phyloP scores from a whole-genome alignment of 352 stramenopile species.

The Nothophytophthora sp. region DNA sequence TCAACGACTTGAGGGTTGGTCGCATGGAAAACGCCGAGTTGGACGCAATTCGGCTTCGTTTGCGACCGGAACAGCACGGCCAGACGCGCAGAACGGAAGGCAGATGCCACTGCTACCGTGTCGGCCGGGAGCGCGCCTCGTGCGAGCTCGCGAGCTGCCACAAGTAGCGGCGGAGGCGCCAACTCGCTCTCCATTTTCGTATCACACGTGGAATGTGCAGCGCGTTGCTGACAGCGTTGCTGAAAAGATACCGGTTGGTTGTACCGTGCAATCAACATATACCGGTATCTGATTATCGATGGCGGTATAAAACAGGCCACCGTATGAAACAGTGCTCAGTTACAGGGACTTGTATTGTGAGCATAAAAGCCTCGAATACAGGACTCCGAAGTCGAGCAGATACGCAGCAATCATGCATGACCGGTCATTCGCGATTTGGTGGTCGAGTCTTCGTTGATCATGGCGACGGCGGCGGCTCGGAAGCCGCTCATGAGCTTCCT shows the following conservation, averaged over 20 bases:
- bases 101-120: slow-evolving; percentile 11
- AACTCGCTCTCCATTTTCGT: slow-evolving; percentile 12
- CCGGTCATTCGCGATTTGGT: too few species aligned
- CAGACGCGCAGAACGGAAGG: slow-evolving; percentile 21
- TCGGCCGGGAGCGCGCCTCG: slow-evolving; percentile 7
- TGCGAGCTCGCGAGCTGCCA: slow-evolving; percentile 32
- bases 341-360: too few species aligned
- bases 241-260: too few species aligned
- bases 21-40: slow-evolving; percentile 37
- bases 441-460: too few species aligned
- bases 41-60: slow-evolving; percentile 21
- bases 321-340: too few species aligned
- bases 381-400: background rate
- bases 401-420: too few species aligned
- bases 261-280: too few species aligned
- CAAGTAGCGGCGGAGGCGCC: slow-evolving; percentile 37
- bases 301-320: too few species aligned
- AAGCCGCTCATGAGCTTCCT: slow-evolving; percentile 74
- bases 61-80: slow-evolving; percentile 36
- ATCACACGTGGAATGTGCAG: too few species aligned
- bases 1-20: background rate
- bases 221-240: too few species aligned
- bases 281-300: too few species aligned
- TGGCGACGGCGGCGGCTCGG: slow-evolving; percentile 10
- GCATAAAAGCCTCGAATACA: too few species aligned